Base-by-base conservation (phyloP, 208 protist species). In the Balamuthia mandrillaris region DNA sequence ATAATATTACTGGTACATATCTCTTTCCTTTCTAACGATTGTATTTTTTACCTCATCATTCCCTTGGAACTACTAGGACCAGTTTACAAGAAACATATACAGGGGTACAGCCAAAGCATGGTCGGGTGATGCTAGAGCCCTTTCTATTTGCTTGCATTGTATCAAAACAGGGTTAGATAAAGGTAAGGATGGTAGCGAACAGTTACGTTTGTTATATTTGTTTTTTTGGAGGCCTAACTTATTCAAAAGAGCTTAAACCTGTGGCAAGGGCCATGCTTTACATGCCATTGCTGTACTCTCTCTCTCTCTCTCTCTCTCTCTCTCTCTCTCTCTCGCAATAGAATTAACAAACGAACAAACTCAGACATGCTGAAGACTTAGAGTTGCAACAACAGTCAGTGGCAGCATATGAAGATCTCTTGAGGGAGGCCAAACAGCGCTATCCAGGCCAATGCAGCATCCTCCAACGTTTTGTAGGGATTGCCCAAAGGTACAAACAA, bases 271-370 rank as follows among this genome's bases (percentile, higher is more conserved):
- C 70, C 18, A 79, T 79, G 70, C 70, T 79, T 5, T 79, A 79
- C 70, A 79, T 79, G 70, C 70, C 70, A 9, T 33, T 79, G 21
- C 70, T 79, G 1, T n/a, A n/a, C n/a, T n/a, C n/a, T n/a, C n/a
- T n/a, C n/a, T n/a, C n/a, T n/a, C n/a, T n/a, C n/a, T n/a, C n/a
- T n/a, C n/a, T n/a, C n/a, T n/a, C n/a, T n/a, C n/a, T n/a, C n/a
- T n/a, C n/a, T n/a, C n/a, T n/a, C n/a, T n/a, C n/a, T n/a, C n/a
- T n/a, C n/a, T n/a, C n/a, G n/a, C n/a, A n/a, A n/a, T n/a, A n/a
- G n/a, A n/a, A n/a, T n/a, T n/a, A n/a, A n/a, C n/a, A n/a, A n/a
- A n/a, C n/a, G n/a, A n/a, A n/a, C n/a, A n/a, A n/a, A n/a, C n/a
- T n/a, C n/a, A n/a, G n/a, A n/a, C 70, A 79, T 49, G 70, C 70